These are phyloP conservation scores for Aureobasidium uvarum DNA, from an alignment of 2,329 filamentous ascomycete genomes.

Conservation along the genomic window DNA sequence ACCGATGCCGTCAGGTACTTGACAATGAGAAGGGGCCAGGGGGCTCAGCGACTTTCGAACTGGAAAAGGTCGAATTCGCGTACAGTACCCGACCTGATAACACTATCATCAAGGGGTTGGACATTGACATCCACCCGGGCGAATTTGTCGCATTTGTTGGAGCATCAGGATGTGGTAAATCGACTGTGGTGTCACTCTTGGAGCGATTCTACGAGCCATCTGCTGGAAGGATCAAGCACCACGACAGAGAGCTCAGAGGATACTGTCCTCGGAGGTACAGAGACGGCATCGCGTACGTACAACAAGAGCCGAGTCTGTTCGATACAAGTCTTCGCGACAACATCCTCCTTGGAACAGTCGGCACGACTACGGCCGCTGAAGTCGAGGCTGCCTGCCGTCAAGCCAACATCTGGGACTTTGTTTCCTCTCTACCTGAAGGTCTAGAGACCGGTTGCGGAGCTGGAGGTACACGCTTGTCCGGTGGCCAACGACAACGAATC, in stretches of 20 bases:
- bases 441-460: conserved; percentile 57
- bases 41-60: conserved; percentile 29
- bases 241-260: conserved; percentile 43
- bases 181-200: conserved; percentile 44
- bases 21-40: background rate
- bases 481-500: conserved; percentile 45
- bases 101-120: conserved; percentile 60
- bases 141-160: conserved; percentile 47
- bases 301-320: conserved; percentile 49
- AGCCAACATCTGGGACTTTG: conserved; percentile 49
- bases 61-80: conserved; percentile 62
- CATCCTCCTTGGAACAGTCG: conserved; percentile 41
- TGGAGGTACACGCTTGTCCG: conserved; percentile 44
- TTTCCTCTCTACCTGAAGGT: conserved; percentile 52
- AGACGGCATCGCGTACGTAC: conserved; percentile 44
- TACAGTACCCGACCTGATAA: conserved; percentile 69
- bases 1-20: conserved; percentile 30
- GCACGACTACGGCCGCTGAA: conserved; percentile 33
- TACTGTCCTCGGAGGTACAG: conserved; percentile 38
- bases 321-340: conserved; percentile 47
- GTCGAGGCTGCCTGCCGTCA: conserved; percentile 42
- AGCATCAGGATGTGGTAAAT: conserved; percentile 48
- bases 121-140: conserved; percentile 45
- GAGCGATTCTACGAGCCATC: conserved; percentile 48
- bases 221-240: conserved; percentile 41